Conservation (phyloP, 2,329 filamentous ascomycete genomes). For the Colletotrichum musicola region DNA sequence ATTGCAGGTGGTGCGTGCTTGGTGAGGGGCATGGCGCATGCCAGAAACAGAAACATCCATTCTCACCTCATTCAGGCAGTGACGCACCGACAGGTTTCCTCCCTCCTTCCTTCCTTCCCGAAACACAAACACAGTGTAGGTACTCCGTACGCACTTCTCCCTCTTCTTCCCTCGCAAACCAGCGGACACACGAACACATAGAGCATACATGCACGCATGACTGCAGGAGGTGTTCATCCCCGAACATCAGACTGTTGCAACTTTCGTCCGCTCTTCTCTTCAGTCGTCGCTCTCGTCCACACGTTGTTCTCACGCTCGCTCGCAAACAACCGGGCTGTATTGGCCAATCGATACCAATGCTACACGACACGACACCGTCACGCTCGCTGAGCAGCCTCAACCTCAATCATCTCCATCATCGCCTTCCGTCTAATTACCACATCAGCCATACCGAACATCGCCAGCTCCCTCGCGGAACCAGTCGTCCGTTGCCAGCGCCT, state of each 20-base stretch:
- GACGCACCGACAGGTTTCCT: conserved; percentile 18
- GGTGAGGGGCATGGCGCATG: not conserved
- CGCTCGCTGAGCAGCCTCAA: no score
- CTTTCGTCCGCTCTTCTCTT: not conserved
- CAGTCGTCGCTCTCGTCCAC: no score
- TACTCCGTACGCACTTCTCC: no score
- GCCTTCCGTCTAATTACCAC: conserved; percentile 44
- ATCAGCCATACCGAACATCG: conserved; percentile 69
- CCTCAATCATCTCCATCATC: no score
- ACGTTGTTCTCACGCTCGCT: not conserved
- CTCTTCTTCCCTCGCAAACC: no score
- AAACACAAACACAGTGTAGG: conserved; percentile 8
- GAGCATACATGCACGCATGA: no score
- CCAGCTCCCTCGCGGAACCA: conserved; percentile 74
- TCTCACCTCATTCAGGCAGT: not conserved
- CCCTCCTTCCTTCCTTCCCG: not conserved
- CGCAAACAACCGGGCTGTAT: not conserved
- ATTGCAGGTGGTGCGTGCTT: not conserved
- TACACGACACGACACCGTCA: no score
- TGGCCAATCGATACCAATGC: not conserved
- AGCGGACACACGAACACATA: no score
- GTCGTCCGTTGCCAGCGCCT: conserved; percentile 66
- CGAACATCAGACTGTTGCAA: conserved; percentile 28
- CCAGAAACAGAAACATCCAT: conserved; percentile 7
- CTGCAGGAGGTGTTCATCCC: conserved; percentile 21